Conservation (phyloP, 306 rosid genomes). For the Cyamopsis tetragonoloba region DNA sequence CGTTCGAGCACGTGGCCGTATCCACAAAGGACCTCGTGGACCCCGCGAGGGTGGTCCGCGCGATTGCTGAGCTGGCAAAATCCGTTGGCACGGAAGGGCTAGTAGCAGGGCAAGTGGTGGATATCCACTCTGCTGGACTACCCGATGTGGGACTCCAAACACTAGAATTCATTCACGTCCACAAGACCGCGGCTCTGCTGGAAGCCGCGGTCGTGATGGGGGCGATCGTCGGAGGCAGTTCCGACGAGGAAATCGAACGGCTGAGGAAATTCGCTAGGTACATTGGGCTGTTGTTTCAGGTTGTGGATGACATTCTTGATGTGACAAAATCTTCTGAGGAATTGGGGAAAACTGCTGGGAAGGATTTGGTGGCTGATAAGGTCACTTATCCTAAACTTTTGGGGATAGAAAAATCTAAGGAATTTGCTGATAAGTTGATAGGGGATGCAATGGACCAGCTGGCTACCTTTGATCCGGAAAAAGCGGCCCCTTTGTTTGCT, state of each 20-base stretch:
- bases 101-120: constrained; percentile 75
- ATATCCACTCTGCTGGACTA: constrained; percentile 47
- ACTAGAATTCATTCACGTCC: constrained; percentile 61
- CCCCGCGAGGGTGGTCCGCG: constrained; percentile 38
- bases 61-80: constrained; percentile 51
- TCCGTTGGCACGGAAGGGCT: constrained; percentile 63
- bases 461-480: constrained; percentile 39
- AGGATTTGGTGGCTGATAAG: constrained; percentile 72
- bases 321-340: constrained; percentile 69
- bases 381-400: constrained; percentile 68
- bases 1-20: constrained; percentile 59
- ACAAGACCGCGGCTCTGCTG: constrained; percentile 66
- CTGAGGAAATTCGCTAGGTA: constrained; percentile 55
- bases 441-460: constrained; percentile 54
- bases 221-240: constrained; percentile 64
- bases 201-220: constrained; percentile 68
- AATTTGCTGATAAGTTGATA: constrained; percentile 51
- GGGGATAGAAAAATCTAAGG: constrained; percentile 62
- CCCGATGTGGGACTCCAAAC: constrained; percentile 45
- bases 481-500: constrained; percentile 63
- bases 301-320: constrained; percentile 83
- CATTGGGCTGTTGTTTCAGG: constrained; percentile 72
- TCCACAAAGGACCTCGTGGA: constrained; percentile 40
- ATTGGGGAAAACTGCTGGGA: constrained; percentile 83
- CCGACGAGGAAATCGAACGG: constrained; percentile 44